Evolutionary conservation across 192 early-diverging fungal species (phyloP).

Genomic region (Rhizoclosmatium sp.): DNA sequence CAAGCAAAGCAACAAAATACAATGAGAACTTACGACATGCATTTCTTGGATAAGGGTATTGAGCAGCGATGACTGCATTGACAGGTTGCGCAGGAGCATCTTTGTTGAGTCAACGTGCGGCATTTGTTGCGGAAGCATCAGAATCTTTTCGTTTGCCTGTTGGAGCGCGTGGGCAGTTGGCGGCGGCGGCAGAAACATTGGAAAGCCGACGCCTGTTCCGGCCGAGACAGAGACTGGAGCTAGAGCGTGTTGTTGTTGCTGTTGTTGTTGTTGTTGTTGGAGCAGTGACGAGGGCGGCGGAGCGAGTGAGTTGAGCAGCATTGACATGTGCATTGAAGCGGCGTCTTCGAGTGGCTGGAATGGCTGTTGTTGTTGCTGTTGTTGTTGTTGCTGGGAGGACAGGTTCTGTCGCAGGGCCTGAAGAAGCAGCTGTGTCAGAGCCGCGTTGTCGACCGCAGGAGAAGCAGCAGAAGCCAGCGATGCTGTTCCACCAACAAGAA

Average conservation of each 20-base stretch:
- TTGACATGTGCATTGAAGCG: neutral
- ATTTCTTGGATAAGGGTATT: conserved; percentile 1
- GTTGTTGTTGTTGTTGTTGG: neutral
- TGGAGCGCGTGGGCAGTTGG: neutral
- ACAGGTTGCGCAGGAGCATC: conserved; percentile 27
- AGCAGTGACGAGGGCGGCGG: neutral
- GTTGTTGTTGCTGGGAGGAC: neutral
- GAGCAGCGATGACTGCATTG: conserved; percentile 19
- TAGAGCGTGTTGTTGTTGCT: conserved; percentile 1
- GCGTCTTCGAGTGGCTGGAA: neutral
- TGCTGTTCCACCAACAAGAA: neutral
- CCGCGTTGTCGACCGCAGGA: neutral
- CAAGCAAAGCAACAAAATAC: neutral
- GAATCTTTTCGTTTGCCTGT: neutral
- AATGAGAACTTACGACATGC: neutral
- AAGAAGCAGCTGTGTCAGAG: neutral
- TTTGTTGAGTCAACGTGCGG: conserved; percentile 20
- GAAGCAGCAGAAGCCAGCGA: neutral
- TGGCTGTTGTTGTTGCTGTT: too few relatives aligned
- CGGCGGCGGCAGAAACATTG: neutral
- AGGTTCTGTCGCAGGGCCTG: conserved; percentile 3
- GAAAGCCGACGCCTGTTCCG: neutral
- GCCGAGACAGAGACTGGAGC: neutral
- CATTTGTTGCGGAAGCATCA: neutral
- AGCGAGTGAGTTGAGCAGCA: neutral